Base-by-base conservation (phyloP, 1,284 basidiomycete genomes). In the Fomes fomentarius region DNA sequence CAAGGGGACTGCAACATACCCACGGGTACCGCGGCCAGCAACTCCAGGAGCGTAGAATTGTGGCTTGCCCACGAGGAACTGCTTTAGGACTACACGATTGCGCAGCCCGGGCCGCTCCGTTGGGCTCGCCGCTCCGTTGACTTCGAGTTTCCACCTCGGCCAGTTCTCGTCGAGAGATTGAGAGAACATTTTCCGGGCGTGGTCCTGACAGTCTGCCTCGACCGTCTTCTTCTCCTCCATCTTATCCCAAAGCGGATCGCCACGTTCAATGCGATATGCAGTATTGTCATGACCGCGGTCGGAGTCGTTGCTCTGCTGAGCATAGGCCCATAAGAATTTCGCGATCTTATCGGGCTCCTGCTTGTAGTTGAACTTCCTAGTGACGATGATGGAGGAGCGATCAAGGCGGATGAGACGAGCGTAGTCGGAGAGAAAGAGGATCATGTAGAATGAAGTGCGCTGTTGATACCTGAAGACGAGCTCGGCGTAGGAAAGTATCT, bases 271-370 rank as follows among this genome's bases (percentile, higher is more conserved):
- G 2, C 42, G 45, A 4, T 15, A 15, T 0, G 56, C 61, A 3
- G 58, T 53, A 0, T 52, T 17, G 28, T 62, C 61, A 31, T 52
- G 41, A 9, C 61, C 61, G 1, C 53, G 53, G 0, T 26, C 17
- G 14, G 22, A 30, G 12, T 30, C 48, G 1, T 26, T 12, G 12
- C 43, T 24, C 8, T 51, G 19, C 2, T 46, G 53, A 12, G 45
- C 19, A 26, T 43, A 51, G 14, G 50, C 50, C 50, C 45, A 52
- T 31, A 63, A 26, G 51, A 64, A 62, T 4, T 55, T 38, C 12
- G n/a, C 35, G 5, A 63, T 46, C 19, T 47, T 42, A 19, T 17
- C 30, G 14, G 39, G 31, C 1, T 57, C 37, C 9, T 42, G 2
- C n/a, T 39, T 45, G 35, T 60, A 56, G 35, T 50, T 33, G 53